A percentile compares a stretch with the other conserved stretches of the same genome.
Evolutionary conservation across 352 stramenopile species (phyloP).

Genomic region (Aphanomyces cochlioides): DNA sequence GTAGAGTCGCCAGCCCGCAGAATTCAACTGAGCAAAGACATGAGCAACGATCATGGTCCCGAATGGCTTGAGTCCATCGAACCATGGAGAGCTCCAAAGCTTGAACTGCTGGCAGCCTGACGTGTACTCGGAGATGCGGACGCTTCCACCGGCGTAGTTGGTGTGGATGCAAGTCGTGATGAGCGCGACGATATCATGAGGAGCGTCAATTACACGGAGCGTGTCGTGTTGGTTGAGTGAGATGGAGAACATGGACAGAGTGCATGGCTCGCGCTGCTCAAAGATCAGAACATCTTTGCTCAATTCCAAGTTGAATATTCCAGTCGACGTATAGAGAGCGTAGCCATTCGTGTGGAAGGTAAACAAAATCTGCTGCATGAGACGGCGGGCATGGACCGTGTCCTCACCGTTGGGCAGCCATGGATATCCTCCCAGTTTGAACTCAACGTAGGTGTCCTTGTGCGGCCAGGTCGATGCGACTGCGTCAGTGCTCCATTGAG

Average conservation of each 20-base stretch:
- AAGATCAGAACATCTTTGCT: background rate
- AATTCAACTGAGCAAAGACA: background rate
- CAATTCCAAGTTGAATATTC: background rate
- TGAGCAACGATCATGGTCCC: background rate
- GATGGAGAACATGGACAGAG: slow-evolving; percentile 2
- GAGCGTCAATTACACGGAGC: slow-evolving; percentile 7
- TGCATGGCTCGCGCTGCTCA: slow-evolving; percentile 8
- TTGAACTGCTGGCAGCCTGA: slow-evolving; percentile 9
- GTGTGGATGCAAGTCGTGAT: background rate
- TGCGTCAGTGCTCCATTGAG: background rate
- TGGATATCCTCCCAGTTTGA: background rate
- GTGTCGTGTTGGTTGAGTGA: slow-evolving; percentile 13
- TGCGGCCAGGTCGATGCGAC: background rate
- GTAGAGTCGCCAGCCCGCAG: background rate
- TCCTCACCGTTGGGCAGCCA: slow-evolving; percentile 6
- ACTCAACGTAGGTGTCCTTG: background rate
- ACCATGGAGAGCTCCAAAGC: background rate
- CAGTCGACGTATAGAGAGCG: background rate
- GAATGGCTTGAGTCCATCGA: background rate
- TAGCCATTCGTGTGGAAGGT: background rate
- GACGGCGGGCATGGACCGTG: slow-evolving; percentile 2
- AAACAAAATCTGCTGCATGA: slow-evolving; percentile 13
- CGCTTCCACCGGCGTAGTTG: background rate
- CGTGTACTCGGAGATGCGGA: slow-evolving; percentile 16
- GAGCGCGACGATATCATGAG: background rate